Conservation (phyloP, 1,284 basidiomycete species). For the Inonotus obliquus region DNA sequence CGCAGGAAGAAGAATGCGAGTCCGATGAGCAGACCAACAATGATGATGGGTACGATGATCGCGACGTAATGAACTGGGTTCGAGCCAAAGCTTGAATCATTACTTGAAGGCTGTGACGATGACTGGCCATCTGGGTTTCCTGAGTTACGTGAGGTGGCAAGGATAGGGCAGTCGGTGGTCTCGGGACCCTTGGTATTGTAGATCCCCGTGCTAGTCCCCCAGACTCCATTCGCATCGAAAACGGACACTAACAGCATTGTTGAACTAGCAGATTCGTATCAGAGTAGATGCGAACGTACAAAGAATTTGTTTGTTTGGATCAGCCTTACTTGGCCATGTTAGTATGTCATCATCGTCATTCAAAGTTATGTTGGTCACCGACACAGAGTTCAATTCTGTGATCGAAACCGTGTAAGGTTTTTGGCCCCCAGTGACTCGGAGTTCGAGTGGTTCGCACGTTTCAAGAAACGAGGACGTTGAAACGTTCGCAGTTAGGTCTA, state of each 20-base stretch:
- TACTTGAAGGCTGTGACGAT: too few species aligned
- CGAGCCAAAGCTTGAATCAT: not conserved
- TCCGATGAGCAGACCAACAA: not conserved
- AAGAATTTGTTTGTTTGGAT: conserved; percentile 34
- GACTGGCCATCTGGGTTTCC: not conserved
- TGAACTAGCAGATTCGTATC: not conserved
- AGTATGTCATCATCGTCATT: conserved; percentile 35
- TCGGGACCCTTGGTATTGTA: not conserved
- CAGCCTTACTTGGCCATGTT: conserved; percentile 44
- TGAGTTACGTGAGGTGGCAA: not conserved
- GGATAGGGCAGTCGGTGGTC: not conserved
- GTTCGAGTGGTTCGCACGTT: conserved; percentile 45
- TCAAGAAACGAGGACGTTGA: conserved; percentile 30
- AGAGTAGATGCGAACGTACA: conserved; percentile 31
- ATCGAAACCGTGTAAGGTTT: conserved; percentile 45
- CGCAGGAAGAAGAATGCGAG: not conserved
- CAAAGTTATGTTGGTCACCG: conserved; percentile 42
- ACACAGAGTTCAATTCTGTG: conserved; percentile 33
- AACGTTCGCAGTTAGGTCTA: conserved; percentile 39
- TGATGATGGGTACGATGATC: conserved; percentile 10
- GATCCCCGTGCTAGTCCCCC: conserved; percentile 10
- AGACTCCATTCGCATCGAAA: conserved; percentile 12
- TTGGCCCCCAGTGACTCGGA: conserved; percentile 40
- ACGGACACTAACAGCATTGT: not conserved
- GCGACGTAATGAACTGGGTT: not conserved